Evolutionary conservation across 1,139 yeast genomes (phyloP).

Genomic region (Geotrichum siamense): DNA sequence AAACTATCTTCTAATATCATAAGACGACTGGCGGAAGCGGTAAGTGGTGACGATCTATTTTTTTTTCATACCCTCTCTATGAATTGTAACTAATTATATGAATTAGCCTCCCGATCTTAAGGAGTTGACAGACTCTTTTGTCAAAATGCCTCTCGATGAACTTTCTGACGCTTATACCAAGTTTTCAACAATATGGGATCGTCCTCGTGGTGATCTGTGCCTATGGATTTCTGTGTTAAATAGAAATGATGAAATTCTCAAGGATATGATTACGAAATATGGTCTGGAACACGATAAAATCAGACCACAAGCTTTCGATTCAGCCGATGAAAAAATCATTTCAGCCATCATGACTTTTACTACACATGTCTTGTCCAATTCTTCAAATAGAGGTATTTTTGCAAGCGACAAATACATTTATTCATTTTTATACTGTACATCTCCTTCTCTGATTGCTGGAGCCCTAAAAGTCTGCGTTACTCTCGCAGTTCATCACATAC

Average conservation of each 20-base stretch:
- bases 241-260: conserved; percentile 63
- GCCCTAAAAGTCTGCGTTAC: conserved; percentile 60
- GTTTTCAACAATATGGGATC: conserved; percentile 44
- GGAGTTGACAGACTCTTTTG: conserved; percentile 37
- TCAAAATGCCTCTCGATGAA: conserved; percentile 32
- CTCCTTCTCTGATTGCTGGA: conserved; percentile 51
- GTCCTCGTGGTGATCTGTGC: conserved; percentile 64
- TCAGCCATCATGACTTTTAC: conserved; percentile 56
- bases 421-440: conserved; percentile 52
- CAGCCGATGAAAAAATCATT: conserved; percentile 44
- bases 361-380: conserved; percentile 56
- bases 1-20: conserved; percentile 27
- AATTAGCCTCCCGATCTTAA: conserved; percentile 39
- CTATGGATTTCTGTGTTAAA: conserved; percentile 76
- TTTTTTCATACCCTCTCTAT: neutral
- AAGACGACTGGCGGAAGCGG: conserved; percentile 29
- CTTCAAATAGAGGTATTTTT: conserved; percentile 62
- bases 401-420: conserved; percentile 58
- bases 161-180: conserved; percentile 34
- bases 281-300: conserved; percentile 42
- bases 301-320: conserved; percentile 40
- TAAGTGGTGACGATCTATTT: conserved; percentile 20
- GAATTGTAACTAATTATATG: conserved; percentile 15
- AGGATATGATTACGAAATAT: conserved; percentile 47
- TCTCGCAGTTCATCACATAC: conserved; percentile 52